Evolutionary conservation across 257 asterid genomes (phyloP).

Genomic region (Solanum tarapatanum): DNA sequence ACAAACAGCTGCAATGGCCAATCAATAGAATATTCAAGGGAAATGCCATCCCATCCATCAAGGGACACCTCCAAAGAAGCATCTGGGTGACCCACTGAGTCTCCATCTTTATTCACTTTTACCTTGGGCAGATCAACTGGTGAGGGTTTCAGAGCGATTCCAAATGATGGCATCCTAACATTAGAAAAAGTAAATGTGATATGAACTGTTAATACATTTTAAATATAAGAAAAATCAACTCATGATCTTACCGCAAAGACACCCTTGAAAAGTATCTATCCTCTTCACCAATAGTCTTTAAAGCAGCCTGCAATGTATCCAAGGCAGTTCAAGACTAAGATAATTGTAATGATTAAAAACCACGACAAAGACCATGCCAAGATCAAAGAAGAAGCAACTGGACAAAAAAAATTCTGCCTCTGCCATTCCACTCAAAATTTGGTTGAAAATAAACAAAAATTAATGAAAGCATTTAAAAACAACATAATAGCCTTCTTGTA

Average conservation of each 20-base stretch:
- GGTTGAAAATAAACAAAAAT: background rate
- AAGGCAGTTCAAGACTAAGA: background rate
- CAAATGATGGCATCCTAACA: slow-evolving; percentile 61
- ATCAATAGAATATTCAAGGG: slow-evolving; percentile 84
- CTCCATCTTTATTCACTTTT: slow-evolving; percentile 57
- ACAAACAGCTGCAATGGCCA: slow-evolving; percentile 97
- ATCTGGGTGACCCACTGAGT: slow-evolving; percentile 41
- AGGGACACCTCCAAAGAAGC: slow-evolving; percentile 52
- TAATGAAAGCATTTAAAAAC: background rate
- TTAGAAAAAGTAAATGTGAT: slow-evolving; percentile 14
- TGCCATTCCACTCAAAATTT: background rate
- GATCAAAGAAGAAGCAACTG: background rate
- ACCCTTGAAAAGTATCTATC: slow-evolving; percentile 85
- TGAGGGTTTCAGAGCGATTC: slow-evolving; percentile 57
- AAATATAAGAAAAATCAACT: slow-evolving; percentile 1
- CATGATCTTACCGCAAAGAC: slow-evolving; percentile 51
- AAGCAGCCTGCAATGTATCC: slow-evolving; percentile 59
- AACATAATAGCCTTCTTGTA: background rate
- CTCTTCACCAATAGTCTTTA: slow-evolving; percentile 91
- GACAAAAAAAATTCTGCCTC: background rate
- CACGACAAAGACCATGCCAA: background rate
- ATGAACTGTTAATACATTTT: background rate
- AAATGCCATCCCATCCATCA: slow-evolving; percentile 95
- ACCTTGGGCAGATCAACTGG: slow-evolving; percentile 57
- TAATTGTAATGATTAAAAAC: background rate